Base-by-base conservation (phyloP, 2,329 filamentous ascomycete species). In the Ascosphaera apis region DNA sequence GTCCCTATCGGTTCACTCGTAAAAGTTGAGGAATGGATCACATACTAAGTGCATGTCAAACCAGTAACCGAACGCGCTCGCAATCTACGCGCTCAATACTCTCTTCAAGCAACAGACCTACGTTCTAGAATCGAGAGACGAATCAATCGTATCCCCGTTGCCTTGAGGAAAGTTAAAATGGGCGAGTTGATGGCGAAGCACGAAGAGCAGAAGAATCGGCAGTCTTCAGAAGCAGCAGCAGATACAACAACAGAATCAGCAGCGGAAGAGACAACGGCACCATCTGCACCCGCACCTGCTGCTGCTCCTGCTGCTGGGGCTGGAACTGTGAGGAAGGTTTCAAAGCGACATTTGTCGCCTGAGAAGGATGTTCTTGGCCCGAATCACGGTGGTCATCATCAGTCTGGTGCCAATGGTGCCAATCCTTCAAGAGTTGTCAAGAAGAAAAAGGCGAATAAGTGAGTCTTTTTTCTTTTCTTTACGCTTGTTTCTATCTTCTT, bases 91-190 rank as follows among this genome's bases (percentile, higher is more conserved):
- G 77, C 84, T 4, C 83, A 91, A 53, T 92, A 91, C 59, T 76
- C 77, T 40, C 67, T 91, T 7, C 84, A 92, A 55, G 79, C 83
- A 15, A 78, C 86, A 53, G 79, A 79, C 42, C 66, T 95, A 28
- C 71, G 78, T 41, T 75, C 82, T 40, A 76, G 86, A 41, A 76
- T 98, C 36, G 84, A 93, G 55, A 78, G 91, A 58, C 79, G 88
- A 56, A 69, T 95, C 53, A 92, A 93, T 52, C 75, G 88, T 37
- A 88, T 95, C 36, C 88, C 88, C 5, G 68, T 72, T 46, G 67
- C 74, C 12, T 59, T 92, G 42, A 74, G 86, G 40, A 79, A 76
- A 48, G 66, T 72, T 41, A 91, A 71, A 39, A 86, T 98, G 66
- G 72, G 73, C 38, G 84, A 92, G 32, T 63, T 95, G 6, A 53